Conservation (phyloP, 352 stramenopile species). For the Phytopythium boreale region DNA sequence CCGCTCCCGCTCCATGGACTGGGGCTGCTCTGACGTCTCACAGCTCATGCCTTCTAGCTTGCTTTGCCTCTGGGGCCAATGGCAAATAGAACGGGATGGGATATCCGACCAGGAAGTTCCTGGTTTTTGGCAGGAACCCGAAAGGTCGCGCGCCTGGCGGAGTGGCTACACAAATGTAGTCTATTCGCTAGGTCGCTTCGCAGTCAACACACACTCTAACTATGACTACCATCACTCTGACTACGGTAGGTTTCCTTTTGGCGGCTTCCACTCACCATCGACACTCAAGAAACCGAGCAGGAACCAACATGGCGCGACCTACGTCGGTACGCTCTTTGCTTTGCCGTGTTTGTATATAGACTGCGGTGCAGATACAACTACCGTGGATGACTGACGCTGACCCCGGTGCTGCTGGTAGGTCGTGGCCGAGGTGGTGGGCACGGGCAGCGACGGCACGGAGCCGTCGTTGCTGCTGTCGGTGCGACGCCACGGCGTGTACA, state of each 20-base stretch:
- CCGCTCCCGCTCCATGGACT: not conserved
- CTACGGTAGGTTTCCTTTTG: too few relatives aligned
- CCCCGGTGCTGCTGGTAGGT: slow-evolving; percentile 18
- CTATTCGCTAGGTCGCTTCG: too few relatives aligned
- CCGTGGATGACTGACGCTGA: slow-evolving; percentile 2
- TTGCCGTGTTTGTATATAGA: not conserved
- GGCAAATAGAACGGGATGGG: too few relatives aligned
- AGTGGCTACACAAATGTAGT: too few relatives aligned
- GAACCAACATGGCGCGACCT: not conserved
- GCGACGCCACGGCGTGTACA: slow-evolving; percentile 65
- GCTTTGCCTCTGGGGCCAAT: too few relatives aligned
- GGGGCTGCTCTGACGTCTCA: not conserved
- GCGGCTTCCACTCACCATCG: too few relatives aligned
- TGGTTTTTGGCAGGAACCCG: not conserved
- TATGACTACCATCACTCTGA: too few relatives aligned
- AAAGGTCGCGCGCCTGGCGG: not conserved
- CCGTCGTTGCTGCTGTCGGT: slow-evolving; percentile 65
- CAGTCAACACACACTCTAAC: too few relatives aligned
- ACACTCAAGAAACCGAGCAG: not conserved
- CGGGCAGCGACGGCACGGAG: slow-evolving; percentile 61
- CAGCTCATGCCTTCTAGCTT: not conserved
- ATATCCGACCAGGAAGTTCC: too few relatives aligned
- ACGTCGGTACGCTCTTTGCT: not conserved
- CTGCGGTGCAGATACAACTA: not conserved
- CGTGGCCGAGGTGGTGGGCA: slow-evolving; percentile 56